phyloP scores from a whole-genome alignment of 73 alveolate species.

The Urostyla sp. region DNA sequence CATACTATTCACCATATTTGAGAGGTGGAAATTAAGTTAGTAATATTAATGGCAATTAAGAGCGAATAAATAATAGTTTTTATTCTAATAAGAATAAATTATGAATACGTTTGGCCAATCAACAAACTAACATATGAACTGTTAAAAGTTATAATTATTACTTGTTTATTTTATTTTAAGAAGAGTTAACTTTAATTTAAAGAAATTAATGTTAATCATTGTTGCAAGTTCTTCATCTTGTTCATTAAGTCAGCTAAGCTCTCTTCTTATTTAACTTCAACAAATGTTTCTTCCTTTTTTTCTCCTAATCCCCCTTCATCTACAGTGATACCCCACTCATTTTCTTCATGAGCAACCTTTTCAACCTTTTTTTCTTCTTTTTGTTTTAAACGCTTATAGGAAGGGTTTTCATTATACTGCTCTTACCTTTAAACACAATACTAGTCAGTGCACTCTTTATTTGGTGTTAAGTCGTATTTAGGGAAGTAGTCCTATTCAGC shows the following conservation, averaged over 20 bases:
- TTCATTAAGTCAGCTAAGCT: slow-evolving; percentile 41
- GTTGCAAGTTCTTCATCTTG: slow-evolving; percentile 42
- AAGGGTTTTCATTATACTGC: slow-evolving; percentile 65
- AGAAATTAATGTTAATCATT: no score
- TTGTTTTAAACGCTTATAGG: slow-evolving; percentile 55
- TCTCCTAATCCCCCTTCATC: slow-evolving; percentile 26
- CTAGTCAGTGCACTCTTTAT: slow-evolving; percentile 89
- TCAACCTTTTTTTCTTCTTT: slow-evolving; percentile 70
- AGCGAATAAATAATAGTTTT: no score
- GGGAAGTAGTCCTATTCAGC: slow-evolving; percentile 93
- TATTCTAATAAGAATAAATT: no score
- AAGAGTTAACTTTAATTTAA: no score
- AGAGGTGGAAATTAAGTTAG: no score
- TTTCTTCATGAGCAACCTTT: slow-evolving; percentile 42
- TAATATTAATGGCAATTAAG: no score
- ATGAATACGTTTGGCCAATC: no score
- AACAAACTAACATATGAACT: no score
- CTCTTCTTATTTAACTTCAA: slow-evolving; percentile 45
- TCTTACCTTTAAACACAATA: slow-evolving; percentile 83
- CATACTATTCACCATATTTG: slow-evolving; percentile 81
- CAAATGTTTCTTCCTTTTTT: slow-evolving; percentile 25
- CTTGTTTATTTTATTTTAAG: no score
- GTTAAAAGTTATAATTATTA: no score
- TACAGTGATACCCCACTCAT: slow-evolving; percentile 51
- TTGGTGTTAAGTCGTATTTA: slow-evolving; percentile 85